Conservation (phyloP, 306 rosid species). For the Trichosanthes truncata region DNA sequence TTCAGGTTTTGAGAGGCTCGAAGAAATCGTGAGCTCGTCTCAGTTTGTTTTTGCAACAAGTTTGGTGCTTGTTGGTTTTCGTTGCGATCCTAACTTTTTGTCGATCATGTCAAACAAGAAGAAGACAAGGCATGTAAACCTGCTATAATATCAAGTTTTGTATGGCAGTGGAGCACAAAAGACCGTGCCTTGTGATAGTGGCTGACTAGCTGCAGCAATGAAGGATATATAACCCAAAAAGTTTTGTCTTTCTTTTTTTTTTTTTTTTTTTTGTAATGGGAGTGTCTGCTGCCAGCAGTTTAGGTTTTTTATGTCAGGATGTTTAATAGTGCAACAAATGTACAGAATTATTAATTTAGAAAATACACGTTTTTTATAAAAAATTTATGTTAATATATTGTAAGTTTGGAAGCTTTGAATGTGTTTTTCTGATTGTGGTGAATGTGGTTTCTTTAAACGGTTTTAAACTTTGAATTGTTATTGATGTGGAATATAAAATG, state of each 20-base stretch:
- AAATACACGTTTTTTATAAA: conserved; percentile 29
- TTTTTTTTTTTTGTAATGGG: conserved; percentile 34
- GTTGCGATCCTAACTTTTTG: conserved; percentile 44
- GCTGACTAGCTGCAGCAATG: conserved; percentile 52
- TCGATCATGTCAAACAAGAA: conserved; percentile 49
- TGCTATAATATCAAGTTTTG: conserved; percentile 45
- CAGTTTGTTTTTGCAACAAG: conserved; percentile 76
- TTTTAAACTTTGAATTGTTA: conserved; percentile 6
- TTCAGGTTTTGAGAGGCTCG: conserved; percentile 87
- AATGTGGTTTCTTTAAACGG: conserved; percentile 21
- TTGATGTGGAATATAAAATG: background rate
- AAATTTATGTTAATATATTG: conserved; percentile 43
- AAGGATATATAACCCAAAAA: conserved; percentile 40
- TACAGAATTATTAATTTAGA: conserved; percentile 43
- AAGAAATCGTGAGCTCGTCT: conserved; percentile 70
- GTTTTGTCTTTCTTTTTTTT: conserved; percentile 12
- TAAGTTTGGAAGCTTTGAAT: conserved; percentile 30
- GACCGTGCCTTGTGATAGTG: conserved; percentile 57
- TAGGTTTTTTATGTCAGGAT: conserved; percentile 39
- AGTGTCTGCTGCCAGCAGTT: conserved; percentile 35
- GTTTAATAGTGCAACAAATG: conserved; percentile 38
- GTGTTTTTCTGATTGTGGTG: conserved; percentile 3
- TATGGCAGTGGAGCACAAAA: conserved; percentile 61
- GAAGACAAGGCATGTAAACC: conserved; percentile 50
- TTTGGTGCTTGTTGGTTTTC: conserved; percentile 74